Conservation (phyloP, 1,284 basidiomycete genomes). For the Gymnopus androsaceus region DNA sequence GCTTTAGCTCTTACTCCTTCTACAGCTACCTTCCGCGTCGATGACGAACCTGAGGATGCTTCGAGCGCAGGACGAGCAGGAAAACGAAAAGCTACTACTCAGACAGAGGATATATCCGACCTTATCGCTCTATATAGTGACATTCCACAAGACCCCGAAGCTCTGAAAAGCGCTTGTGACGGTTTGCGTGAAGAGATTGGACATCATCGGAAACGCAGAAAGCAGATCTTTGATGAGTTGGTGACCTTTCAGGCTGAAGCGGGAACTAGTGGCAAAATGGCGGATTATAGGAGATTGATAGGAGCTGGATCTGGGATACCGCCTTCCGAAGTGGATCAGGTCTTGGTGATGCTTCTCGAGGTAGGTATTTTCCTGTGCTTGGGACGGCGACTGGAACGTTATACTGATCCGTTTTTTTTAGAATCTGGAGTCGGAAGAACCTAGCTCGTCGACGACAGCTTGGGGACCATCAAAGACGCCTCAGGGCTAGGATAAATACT, state of each 20-base stretch:
- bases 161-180: slow-evolving; percentile 61
- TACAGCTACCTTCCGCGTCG: slow-evolving; percentile 44
- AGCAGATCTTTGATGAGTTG: slow-evolving; percentile 70
- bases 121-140: slow-evolving; percentile 57
- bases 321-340: slow-evolving; percentile 80
- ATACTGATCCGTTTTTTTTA: slow-evolving; percentile 28
- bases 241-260: slow-evolving; percentile 85
- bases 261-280: slow-evolving; percentile 85
- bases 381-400: too few species aligned
- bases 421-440: slow-evolving; percentile 76
- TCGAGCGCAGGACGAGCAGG: slow-evolving; percentile 30
- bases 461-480: slow-evolving; percentile 32
- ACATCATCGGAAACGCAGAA: slow-evolving; percentile 67
- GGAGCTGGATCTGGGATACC: slow-evolving; percentile 88
- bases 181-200: slow-evolving; percentile 64
- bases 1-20: slow-evolving; percentile 46
- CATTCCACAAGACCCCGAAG: slow-evolving; percentile 59
- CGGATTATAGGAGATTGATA: slow-evolving; percentile 84
- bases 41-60: slow-evolving; percentile 38
- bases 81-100: slow-evolving; percentile 51
- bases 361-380: slow-evolving; percentile 54
- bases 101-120: slow-evolving; percentile 57
- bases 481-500: not conserved
- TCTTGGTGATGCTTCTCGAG: slow-evolving; percentile 82
- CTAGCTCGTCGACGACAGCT: slow-evolving; percentile 54